Conservation (phyloP, 495 filamentous ascomycete species). For the Trichoderma gamsii region DNA sequence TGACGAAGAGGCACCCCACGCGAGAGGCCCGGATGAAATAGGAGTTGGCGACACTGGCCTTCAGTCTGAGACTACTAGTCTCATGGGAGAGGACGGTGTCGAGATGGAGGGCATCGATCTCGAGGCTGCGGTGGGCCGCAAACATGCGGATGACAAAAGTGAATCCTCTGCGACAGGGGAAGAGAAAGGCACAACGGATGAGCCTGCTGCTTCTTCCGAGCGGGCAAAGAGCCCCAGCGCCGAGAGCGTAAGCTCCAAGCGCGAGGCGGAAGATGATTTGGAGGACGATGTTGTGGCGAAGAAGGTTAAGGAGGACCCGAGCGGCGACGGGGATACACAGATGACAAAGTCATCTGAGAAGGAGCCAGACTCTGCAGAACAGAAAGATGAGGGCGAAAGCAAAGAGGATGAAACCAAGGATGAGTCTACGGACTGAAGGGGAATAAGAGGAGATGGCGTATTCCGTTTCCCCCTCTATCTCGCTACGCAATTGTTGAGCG, state of each 20-base stretch:
- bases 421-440: background rate
- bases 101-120: slow-evolving; percentile 47
- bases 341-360: background rate
- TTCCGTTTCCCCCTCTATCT: background rate
- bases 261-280: slow-evolving; percentile 40
- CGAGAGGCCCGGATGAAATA: slow-evolving; percentile 72
- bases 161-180: background rate
- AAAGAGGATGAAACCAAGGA: background rate
- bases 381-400: background rate
- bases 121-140: slow-evolving; percentile 48
- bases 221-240: slow-evolving; percentile 4
- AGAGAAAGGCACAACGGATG: background rate
- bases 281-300: slow-evolving; percentile 26
- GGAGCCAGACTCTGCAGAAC: background rate
- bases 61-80: slow-evolving; percentile 43
- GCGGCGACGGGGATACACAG: slow-evolving; percentile 16
- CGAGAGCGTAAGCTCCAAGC: slow-evolving; percentile 28
- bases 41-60: slow-evolving; percentile 83
- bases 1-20: slow-evolving; percentile 68
- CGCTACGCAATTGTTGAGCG: background rate
- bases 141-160: slow-evolving; percentile 21
- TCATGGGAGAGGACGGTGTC: slow-evolving; percentile 24
- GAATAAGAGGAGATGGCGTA: background rate
- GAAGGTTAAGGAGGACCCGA: slow-evolving; percentile 35
- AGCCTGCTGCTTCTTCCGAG: slow-evolving; percentile 20